Evolutionary conservation across 2,329 filamentous ascomycete genomes (phyloP), one percentile per base, ranked within the genome.

Genomic region (Leptographium radiaticola): DNA sequence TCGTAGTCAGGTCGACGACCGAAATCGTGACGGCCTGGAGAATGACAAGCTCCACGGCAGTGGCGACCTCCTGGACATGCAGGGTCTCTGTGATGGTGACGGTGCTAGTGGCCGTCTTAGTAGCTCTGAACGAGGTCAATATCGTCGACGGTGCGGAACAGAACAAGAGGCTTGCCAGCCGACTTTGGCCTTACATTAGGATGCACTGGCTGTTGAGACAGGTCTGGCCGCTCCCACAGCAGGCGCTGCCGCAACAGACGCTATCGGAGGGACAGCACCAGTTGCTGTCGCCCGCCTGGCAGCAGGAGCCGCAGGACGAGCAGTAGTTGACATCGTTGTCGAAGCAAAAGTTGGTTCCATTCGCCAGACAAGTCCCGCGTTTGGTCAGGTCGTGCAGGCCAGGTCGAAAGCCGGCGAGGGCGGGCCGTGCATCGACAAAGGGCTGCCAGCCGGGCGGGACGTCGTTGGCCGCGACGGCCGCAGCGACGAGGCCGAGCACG

Each of bases 301-400:
- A 67, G 55, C 65, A 67, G 5, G 59, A 61, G 12, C 64, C 64
- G 38, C 65, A 67, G 18, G 56, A 55, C 1, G 61, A 49, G 47
- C 65, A 67, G 57, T 56, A 66, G 56, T 60, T 60, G 51, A 52
- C 56, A 43, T 51, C 57, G 56, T 63, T 58, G 49, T 58, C 58
- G 52, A 67, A 67, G 61, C 65, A 67, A 54, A 62, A 67, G 55
- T 64, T 67, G 52, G 64, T 64, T 12, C 64, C 65, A 53, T 67
- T 67, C 31, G 62, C 48, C n/a, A 64, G 56, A 40, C 65, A 67
- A 13, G 34, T 36, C 49, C 63, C 63, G 25, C 62, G 57, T 42
- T 50, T 58, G 49, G 13, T 7, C 34, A 57, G 54, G 3, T 55
- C 57, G 18, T 50, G 55, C 12, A 50, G 53, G 2, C 53, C 46